A percentile compares a stretch with the other conserved stretches of the same genome.
phyloP scores from a whole-genome alignment of 768 basidiomycete genomes.

The Suillus weaverae region DNA sequence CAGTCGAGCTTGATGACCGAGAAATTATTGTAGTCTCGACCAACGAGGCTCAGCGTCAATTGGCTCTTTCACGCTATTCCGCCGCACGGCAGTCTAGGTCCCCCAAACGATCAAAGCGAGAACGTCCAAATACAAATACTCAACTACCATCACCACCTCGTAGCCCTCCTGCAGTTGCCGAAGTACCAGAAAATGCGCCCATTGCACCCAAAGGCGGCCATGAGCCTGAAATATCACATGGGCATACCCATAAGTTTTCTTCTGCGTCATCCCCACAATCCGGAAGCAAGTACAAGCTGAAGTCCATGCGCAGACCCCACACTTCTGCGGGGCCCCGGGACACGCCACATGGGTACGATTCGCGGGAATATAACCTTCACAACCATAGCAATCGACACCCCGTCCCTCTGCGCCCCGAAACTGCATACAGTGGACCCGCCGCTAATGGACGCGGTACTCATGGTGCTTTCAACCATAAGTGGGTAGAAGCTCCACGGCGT shows the following conservation, averaged over 20 bases:
- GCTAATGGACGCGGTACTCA: conserved; percentile 15
- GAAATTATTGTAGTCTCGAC: conserved; percentile 69
- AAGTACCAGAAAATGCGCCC: conserved; percentile 13
- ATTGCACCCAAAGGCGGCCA: conserved; percentile 5
- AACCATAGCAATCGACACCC: conserved; percentile 16
- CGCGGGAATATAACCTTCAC: conserved; percentile 16
- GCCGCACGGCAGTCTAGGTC: conserved; percentile 48
- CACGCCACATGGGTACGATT: conserved; percentile 36
- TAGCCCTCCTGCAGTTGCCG: conserved; percentile 23
- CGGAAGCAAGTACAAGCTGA: conserved; percentile 28
- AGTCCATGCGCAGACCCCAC: conserved; percentile 56
- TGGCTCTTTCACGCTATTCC: conserved; percentile 60
- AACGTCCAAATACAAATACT: conserved; percentile 20
- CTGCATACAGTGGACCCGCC: conserved; percentile 21
- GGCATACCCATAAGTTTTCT: conserved; percentile 29
- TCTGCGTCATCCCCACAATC: conserved; percentile 33
- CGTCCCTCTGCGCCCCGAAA: conserved; percentile 28
- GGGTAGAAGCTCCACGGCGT: conserved; percentile 28
- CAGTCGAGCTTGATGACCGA: conserved; percentile 66
- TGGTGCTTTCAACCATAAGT: conserved; percentile 23
- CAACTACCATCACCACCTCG: conserved; percentile 43
- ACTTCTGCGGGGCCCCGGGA: conserved; percentile 76
- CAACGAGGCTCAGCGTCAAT: conserved; percentile 65
- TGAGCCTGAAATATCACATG: conserved; percentile 12
- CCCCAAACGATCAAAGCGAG: conserved; percentile 46